Evolutionary conservation across 2,329 filamentous ascomycete species (phyloP).

Genomic region (Nannizziopsis barbatae): DNA sequence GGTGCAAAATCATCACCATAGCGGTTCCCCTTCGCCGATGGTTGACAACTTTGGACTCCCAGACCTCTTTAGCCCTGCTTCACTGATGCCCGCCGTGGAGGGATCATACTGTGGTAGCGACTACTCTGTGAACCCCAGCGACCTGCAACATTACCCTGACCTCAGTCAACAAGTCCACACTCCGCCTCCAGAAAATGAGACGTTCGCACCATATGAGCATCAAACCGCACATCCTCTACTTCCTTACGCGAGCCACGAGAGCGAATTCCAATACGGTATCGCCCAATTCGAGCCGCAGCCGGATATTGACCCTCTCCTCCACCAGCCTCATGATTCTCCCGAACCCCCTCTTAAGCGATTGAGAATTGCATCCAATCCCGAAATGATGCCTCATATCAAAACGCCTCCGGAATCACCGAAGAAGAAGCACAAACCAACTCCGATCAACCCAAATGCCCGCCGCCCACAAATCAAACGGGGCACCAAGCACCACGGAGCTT

Average conservation of each 20-base stretch:
- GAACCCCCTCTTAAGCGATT: constrained; percentile 10
- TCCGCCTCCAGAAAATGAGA: constrained; percentile 3
- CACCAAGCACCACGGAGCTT: neutral
- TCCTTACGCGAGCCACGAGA: neutral
- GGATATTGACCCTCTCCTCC: constrained; percentile 1
- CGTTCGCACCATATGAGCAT: neutral
- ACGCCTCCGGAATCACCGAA: neutral
- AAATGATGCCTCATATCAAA: neutral
- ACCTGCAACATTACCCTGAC: constrained; percentile 20
- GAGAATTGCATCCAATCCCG: neutral
- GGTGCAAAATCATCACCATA: constrained; percentile 7
- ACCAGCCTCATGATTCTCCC: neutral
- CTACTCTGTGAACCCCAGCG: constrained; percentile 15
- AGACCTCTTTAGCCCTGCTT: constrained; percentile 6
- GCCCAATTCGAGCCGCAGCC: neutral
- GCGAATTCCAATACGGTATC: neutral
- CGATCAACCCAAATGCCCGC: neutral
- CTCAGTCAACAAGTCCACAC: constrained; percentile 14
- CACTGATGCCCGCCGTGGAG: constrained; percentile 4
- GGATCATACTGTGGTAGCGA: constrained; percentile 15
- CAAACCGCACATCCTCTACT: neutral
- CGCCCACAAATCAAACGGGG: neutral
- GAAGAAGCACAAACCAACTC: constrained; percentile 2
- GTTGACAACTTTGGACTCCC: constrained; percentile 10
- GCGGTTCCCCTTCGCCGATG: constrained; percentile 10